Base-by-base conservation (phyloP, 805 yeast genomes). In the Saturnispora zaruensis region DNA sequence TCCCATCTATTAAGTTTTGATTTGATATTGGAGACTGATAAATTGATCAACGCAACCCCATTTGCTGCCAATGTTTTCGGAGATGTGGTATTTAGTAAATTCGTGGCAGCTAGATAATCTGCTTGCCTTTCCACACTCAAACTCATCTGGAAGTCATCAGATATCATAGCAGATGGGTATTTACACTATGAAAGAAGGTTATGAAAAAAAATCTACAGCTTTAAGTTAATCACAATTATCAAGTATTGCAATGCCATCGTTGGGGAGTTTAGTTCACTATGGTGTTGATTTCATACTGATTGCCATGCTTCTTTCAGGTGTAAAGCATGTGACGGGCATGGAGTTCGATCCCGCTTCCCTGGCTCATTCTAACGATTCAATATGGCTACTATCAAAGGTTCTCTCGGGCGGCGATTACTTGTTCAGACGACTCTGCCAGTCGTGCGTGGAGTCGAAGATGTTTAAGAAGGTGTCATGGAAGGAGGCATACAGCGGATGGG, bases 291-390 rank as follows among this genome's bases (percentile, higher is more conserved):
- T 89, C 54, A 78, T 90, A 3, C 71, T 90, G 51, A 70, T 87
- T 7, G 86, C 96, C 2, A 79, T 93, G 63, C 72, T 90, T 13
- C 69, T 91, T 41, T 96, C 97, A 0, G 96, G 96, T 3, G 75
- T 90, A 48, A 84, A 87, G 63, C 76, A 88, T 54, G 81, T 86
- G 54, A 85, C 96, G 0, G 97, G 97, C 0, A 71, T 82, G 67
- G 64, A 53, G 37, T 44, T 63, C 14, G 43, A 56, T n/a, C 57
- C 61, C 11, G 51, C 51, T n/a, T 40, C 50, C 48, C 57, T 53
- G 63, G 81, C 65, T 72, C 78, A 62, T 18, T 74, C 82, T 37
- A 59, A 61, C 21, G 79, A 75, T 51, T 66, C 75, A 18, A 55
- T 66, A 49, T 45, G 53, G 59, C 64, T 53, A 66, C 66, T 83